phyloP scores from a whole-genome alignment of 331 rosid genomes.

The Quercus phellos region DNA sequence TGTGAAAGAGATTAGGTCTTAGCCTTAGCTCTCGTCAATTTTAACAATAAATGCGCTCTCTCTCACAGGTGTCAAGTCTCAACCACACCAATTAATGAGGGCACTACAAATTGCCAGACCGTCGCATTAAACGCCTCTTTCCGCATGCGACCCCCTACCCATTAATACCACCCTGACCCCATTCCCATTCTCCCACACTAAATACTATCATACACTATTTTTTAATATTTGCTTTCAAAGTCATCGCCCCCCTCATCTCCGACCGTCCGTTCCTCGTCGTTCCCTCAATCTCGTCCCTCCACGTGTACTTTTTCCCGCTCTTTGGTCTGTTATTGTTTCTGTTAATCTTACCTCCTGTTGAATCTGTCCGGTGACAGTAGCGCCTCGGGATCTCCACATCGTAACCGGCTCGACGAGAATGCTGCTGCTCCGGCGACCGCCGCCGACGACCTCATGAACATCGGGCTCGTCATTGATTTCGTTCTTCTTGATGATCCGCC shows the following conservation, averaged over 20 bases:
- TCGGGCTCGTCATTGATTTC: slow-evolving; percentile 85
- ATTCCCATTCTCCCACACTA: background rate
- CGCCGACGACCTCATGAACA: slow-evolving; percentile 66
- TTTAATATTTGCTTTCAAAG: no score
- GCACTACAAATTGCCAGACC: slow-evolving; percentile 50
- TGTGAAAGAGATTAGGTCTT: no score
- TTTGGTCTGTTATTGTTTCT: background rate
- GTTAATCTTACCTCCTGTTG: slow-evolving; percentile 38
- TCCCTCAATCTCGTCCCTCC: slow-evolving; percentile 23
- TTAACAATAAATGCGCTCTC: slow-evolving; percentile 35
- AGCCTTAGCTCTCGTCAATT: slow-evolving; percentile 28
- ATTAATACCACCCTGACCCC: slow-evolving; percentile 30
- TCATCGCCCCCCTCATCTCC: slow-evolving; percentile 16
- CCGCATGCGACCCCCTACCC: slow-evolving; percentile 26
- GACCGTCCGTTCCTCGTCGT: slow-evolving; percentile 18
- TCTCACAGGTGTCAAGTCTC: no score
- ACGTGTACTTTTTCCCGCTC: slow-evolving; percentile 35
- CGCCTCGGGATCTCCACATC: slow-evolving; percentile 99
- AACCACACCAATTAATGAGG: slow-evolving; percentile 41
- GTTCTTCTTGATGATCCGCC: slow-evolving; percentile 76
- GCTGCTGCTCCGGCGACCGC: slow-evolving; percentile 27
- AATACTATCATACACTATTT: no score
- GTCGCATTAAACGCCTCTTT: slow-evolving; percentile 33
- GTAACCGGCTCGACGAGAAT: slow-evolving; percentile 74
- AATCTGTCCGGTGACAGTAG: slow-evolving; percentile 87